A percentile compares a stretch with the other conserved stretches of the same genome.
Conservation (phyloP, 1,284 basidiomycete species). For the Cronartium quercuum region DNA sequence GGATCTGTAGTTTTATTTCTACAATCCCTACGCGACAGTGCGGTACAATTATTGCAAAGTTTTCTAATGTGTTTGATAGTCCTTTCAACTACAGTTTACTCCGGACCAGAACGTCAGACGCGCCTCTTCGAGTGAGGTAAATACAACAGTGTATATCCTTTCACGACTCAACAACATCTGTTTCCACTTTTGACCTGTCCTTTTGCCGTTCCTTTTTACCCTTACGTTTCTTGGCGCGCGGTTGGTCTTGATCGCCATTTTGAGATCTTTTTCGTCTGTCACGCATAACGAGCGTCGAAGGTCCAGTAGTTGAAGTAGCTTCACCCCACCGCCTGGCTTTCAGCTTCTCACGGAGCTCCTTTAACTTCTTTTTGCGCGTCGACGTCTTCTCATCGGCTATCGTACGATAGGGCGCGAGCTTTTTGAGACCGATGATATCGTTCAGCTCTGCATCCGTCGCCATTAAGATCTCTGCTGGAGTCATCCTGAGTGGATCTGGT, state of each 20-base stretch:
- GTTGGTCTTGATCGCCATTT: constrained; percentile 36
- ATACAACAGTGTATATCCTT: too few relatives aligned
- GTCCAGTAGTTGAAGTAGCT: constrained; percentile 46
- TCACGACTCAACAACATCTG: too few relatives aligned
- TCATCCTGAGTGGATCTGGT: constrained; percentile 65
- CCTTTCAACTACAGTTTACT: too few relatives aligned
- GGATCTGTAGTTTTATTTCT: too few relatives aligned
- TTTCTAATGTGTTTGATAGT: too few relatives aligned
- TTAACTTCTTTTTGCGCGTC: constrained; percentile 59
- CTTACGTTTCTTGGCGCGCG: constrained; percentile 49
- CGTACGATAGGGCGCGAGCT: constrained; percentile 79
- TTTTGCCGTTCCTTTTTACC: constrained; percentile 52
- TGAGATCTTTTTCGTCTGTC: constrained; percentile 33
- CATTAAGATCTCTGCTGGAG: constrained; percentile 79
- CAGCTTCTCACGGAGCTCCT: constrained; percentile 65
- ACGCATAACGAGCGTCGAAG: constrained; percentile 40
- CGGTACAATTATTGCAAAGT: too few relatives aligned
- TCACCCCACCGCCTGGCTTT: constrained; percentile 53
- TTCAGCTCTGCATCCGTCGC: constrained; percentile 92
- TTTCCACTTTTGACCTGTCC: not conserved
- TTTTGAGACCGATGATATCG: constrained; percentile 77
- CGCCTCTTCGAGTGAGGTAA: too few relatives aligned
- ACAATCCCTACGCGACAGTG: too few relatives aligned
- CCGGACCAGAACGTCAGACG: too few relatives aligned
- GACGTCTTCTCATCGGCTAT: constrained; percentile 57